Conservation (phyloP, 768 basidiomycete genomes). For the Termitomyces sp. region DNA sequence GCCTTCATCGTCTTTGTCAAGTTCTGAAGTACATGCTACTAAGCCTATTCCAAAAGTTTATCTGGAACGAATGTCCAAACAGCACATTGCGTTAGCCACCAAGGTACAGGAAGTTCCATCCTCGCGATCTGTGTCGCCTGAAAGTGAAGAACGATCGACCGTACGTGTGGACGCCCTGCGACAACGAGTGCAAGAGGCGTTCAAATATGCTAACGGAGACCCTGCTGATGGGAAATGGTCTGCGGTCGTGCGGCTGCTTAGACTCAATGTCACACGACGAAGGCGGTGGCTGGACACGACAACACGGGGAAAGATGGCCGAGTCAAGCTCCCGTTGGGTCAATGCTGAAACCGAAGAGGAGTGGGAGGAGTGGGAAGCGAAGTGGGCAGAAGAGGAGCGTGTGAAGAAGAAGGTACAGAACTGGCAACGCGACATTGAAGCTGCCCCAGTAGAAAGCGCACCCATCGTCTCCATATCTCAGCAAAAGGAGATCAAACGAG, state of each 20-base stretch:
- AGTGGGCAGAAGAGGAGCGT: slow-evolving; percentile 20
- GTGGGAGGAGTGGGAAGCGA: slow-evolving; percentile 42
- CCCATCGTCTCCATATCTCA: slow-evolving; percentile 8
- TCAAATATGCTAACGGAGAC: slow-evolving; percentile 29
- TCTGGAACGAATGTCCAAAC: slow-evolving; percentile 16
- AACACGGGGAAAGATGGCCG: slow-evolving; percentile 14
- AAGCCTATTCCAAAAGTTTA: slow-evolving; percentile 11
- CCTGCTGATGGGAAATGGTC: slow-evolving; percentile 44
- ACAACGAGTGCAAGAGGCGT: slow-evolving; percentile 27
- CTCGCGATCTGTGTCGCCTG: slow-evolving; percentile 13
- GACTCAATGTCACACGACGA: slow-evolving; percentile 34
- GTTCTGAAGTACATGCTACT: background rate
- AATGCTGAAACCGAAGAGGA: slow-evolving; percentile 40
- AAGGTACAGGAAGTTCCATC: slow-evolving; percentile 23
- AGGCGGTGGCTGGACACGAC: slow-evolving; percentile 24
- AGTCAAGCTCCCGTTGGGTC: slow-evolving; percentile 28
- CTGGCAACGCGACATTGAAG: slow-evolving; percentile 19
- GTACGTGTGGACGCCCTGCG: slow-evolving; percentile 25
- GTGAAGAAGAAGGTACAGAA: slow-evolving; percentile 21
- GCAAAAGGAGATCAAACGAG: background rate
- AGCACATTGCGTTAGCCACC: slow-evolving; percentile 21
- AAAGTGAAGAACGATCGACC: slow-evolving; percentile 6
- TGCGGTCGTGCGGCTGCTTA: slow-evolving; percentile 31
- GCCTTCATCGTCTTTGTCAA: slow-evolving; percentile 5
- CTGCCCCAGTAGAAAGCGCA: background rate